phyloP scores from a whole-genome alignment of 306 rosid species.

The Lupinus albus region DNA sequence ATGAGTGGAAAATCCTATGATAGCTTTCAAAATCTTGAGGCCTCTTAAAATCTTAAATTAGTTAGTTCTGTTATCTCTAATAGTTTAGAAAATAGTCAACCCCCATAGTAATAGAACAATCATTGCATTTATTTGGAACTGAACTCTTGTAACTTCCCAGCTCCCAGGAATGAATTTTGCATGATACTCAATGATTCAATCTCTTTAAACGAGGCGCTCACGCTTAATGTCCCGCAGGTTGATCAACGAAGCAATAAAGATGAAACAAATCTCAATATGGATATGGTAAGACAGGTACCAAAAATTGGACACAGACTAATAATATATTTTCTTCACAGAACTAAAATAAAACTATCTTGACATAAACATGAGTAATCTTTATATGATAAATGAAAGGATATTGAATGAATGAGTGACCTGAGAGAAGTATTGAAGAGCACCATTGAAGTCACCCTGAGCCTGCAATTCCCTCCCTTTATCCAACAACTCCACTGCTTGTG shows the following conservation, averaged over 20 bases:
- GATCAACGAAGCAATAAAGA: neutral
- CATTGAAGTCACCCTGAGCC: slow-evolving; percentile 67
- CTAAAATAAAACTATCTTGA: no score
- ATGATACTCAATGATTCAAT: neutral
- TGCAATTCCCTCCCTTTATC: slow-evolving; percentile 77
- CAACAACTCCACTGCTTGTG: slow-evolving; percentile 65
- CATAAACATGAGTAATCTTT: no score
- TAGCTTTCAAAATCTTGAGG: neutral
- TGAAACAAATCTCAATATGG: neutral
- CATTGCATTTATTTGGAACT: slow-evolving; percentile 21
- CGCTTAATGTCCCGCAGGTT: no score
- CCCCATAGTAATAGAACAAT: slow-evolving; percentile 2
- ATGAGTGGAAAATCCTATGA: slow-evolving; percentile 17
- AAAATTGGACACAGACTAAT: no score
- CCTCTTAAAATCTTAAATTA: neutral
- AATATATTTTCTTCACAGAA: no score
- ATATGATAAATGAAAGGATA: slow-evolving; percentile 5
- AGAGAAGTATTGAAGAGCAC: slow-evolving; percentile 67
- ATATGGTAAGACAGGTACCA: neutral
- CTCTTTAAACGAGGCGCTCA: no score
- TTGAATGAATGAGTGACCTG: slow-evolving; percentile 42
- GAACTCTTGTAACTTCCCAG: slow-evolving; percentile 12
- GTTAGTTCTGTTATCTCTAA: slow-evolving; percentile 7
- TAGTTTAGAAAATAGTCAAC: neutral
- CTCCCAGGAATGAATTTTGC: slow-evolving; percentile 11